Evolutionary conservation across 345 rosid species (phyloP).

Genomic region (Dipteronia sinensis): DNA sequence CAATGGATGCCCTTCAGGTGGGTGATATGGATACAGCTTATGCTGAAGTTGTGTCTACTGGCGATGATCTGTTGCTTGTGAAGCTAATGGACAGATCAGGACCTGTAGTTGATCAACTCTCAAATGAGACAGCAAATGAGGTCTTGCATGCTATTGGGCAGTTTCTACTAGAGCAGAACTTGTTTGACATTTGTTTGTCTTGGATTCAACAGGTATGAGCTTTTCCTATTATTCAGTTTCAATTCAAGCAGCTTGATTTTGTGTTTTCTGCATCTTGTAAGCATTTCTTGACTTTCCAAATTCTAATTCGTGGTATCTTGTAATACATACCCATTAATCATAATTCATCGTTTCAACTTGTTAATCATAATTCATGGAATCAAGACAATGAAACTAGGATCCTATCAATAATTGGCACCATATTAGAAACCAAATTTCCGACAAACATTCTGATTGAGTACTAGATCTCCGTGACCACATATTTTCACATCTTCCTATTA

Average conservation of each 20-base stretch:
- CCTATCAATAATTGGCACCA: not conserved
- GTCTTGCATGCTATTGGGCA: conserved; percentile 71
- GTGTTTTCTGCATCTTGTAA: not conserved
- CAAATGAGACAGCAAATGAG: conserved; percentile 78
- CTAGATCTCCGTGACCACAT: not conserved
- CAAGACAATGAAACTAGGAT: not conserved
- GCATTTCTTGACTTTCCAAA: not conserved
- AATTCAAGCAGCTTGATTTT: conserved; percentile 10
- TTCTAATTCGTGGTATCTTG: not conserved
- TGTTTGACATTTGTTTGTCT: conserved; percentile 82
- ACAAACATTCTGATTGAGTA: not conserved
- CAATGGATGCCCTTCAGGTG: conserved; percentile 87
- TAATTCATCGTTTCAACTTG: not conserved
- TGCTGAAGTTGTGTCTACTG: conserved; percentile 72
- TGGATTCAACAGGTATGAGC: conserved; percentile 93
- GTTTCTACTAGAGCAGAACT: conserved; percentile 76
- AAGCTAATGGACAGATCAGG: conserved; percentile 97
- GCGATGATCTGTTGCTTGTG: conserved; percentile 86
- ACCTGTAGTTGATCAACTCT: conserved; percentile 82
- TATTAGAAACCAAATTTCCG: conserved; percentile 1
- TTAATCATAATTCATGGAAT: not conserved
- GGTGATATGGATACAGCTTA: conserved; percentile 93
- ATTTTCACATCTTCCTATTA: not conserved
- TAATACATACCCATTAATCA: not conserved
- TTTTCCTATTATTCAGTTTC: conserved; percentile 2